Evolutionary conservation across 495 filamentous ascomycete genomes (phyloP).

Genomic region (Neurospora africana): DNA sequence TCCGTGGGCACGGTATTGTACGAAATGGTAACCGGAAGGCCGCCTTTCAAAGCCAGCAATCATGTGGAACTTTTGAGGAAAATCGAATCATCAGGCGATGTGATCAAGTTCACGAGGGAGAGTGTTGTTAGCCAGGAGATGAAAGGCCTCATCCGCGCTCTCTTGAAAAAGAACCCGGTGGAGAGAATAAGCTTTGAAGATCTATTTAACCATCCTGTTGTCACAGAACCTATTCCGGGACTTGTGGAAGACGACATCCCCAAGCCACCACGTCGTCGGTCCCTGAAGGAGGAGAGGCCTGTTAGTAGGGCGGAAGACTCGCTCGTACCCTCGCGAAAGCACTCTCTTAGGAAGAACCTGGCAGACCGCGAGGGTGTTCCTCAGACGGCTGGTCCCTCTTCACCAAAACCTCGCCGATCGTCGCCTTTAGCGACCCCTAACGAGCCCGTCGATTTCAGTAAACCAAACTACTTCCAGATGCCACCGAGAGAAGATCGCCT

Average conservation of each 20-base stretch:
- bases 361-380: slow-evolving; percentile 21
- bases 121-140: slow-evolving; percentile 61
- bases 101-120: slow-evolving; percentile 71
- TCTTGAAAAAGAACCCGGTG: slow-evolving; percentile 75
- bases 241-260: slow-evolving; percentile 66
- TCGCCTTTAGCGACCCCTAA: slow-evolving; percentile 29
- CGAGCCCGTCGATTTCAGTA: slow-evolving; percentile 14
- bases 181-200: slow-evolving; percentile 74
- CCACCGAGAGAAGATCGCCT: not conserved
- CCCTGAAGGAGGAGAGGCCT: slow-evolving; percentile 16
- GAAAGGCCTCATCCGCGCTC: slow-evolving; percentile 66
- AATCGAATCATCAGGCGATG: slow-evolving; percentile 78
- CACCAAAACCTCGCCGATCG: slow-evolving; percentile 26
- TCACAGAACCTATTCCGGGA: slow-evolving; percentile 72
- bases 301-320: slow-evolving; percentile 20
- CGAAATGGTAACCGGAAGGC: slow-evolving; percentile 86
- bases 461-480: not conserved
- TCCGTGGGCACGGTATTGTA: slow-evolving; percentile 90
- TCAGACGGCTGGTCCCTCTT: slow-evolving; percentile 20
- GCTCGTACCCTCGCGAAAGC: slow-evolving; percentile 5
- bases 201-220: slow-evolving; percentile 66
- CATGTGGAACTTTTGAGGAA: slow-evolving; percentile 87
- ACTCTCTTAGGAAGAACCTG: slow-evolving; percentile 15
- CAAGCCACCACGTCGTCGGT: slow-evolving; percentile 18
- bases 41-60: slow-evolving; percentile 85